These are phyloP conservation scores for Breynia disticha DNA, from an alignment of 441 rosid genomes.

Conservation along the genomic window DNA sequence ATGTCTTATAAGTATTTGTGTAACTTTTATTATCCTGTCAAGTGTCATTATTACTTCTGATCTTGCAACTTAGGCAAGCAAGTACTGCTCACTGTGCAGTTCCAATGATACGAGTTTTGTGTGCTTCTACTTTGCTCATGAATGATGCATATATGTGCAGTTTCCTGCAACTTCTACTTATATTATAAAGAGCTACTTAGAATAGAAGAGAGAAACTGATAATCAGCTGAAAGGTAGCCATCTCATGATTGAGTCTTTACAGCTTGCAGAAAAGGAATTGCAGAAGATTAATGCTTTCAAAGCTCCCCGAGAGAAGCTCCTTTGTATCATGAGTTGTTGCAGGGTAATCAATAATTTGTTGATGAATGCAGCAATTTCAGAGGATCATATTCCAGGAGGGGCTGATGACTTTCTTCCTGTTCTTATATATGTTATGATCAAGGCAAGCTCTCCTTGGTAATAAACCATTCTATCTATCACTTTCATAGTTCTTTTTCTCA, in stretches of 20 bases:
- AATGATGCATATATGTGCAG: too few relatives aligned
- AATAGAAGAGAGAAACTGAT: too few relatives aligned
- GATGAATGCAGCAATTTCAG: constrained; percentile 43
- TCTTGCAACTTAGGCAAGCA: too few relatives aligned
- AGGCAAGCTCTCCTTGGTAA: constrained; percentile 66
- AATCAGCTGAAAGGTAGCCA: not conserved
- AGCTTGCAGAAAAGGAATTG: constrained; percentile 56
- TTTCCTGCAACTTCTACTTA: too few relatives aligned
- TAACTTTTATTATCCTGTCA: too few relatives aligned
- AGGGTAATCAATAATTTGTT: constrained; percentile 44
- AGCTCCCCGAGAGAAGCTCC: constrained; percentile 42
- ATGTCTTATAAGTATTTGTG: too few relatives aligned
- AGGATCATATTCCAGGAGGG: constrained; percentile 34
- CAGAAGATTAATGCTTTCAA: constrained; percentile 35
- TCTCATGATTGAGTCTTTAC: constrained; percentile 10
- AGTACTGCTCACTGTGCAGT: too few relatives aligned
- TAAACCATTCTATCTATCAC: constrained; percentile 23
- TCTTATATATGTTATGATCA: constrained; percentile 44
- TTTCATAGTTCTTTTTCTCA: constrained; percentile 14
- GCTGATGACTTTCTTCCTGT: constrained; percentile 58
- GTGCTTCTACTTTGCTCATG: not conserved
- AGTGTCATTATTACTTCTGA: too few relatives aligned
- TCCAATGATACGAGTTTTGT: too few relatives aligned
- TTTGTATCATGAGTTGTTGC: constrained; percentile 44
- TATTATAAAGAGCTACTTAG: too few relatives aligned